A percentile compares a stretch with the other conserved stretches of the same genome.
These are phyloP conservation scores for Boletellus ananiceps DNA, from an alignment of 768 basidiomycete genomes.

Conservation along the genomic window DNA sequence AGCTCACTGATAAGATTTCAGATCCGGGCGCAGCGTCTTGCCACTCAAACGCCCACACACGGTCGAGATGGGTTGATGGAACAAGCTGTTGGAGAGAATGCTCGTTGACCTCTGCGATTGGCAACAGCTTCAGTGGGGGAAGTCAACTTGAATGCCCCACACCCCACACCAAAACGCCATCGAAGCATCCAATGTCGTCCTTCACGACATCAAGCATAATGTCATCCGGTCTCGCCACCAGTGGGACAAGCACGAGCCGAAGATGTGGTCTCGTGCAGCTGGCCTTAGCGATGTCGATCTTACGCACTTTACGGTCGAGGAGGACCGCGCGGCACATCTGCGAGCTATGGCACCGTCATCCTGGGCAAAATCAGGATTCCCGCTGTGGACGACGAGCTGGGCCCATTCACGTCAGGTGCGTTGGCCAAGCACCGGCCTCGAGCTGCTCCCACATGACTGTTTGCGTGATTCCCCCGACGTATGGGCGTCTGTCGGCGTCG, in stretches of 20 bases:
- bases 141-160: conserved; percentile 58
- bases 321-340: conserved; percentile 49
- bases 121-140: conserved; percentile 53
- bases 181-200: conserved; percentile 57
- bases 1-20: background rate
- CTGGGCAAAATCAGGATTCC: conserved; percentile 74
- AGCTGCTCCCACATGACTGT: background rate
- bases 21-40: background rate
- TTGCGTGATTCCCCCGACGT: background rate
- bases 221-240: conserved; percentile 61
- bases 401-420: conserved; percentile 67
- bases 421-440: conserved; percentile 3
- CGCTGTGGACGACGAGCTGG: conserved; percentile 54
- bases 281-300: conserved; percentile 51
- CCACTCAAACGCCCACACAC: background rate
- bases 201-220: conserved; percentile 56
- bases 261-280: conserved; percentile 62
- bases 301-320: conserved; percentile 44
- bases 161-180: conserved; percentile 55
- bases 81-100: background rate
- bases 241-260: conserved; percentile 59
- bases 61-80: conserved; percentile 22
- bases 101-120: conserved; percentile 10
- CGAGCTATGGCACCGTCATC: conserved; percentile 67
- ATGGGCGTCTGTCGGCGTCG: conserved; percentile 10